phyloP scores from a whole-genome alignment of 164 flowering plant genomes.

The Paratinospora sagittata region DNA sequence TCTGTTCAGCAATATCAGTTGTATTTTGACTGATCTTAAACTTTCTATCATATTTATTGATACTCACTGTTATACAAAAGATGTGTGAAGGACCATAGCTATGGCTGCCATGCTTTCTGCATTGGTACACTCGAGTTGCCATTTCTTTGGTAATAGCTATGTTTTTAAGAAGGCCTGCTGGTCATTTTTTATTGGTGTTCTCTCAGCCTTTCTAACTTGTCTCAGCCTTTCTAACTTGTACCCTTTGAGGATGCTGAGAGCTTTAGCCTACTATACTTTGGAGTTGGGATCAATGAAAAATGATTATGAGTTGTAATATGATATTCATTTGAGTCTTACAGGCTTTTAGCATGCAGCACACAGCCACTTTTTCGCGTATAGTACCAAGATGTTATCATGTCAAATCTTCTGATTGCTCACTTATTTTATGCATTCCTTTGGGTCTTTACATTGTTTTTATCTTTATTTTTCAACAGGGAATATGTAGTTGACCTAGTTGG shows the following conservation, averaged over 20 bases:
- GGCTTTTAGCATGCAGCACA: neutral
- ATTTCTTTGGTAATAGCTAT: too few species aligned
- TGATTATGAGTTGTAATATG: neutral
- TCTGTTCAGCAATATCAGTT: neutral
- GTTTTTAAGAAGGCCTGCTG: too few species aligned
- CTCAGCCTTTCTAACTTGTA: too few species aligned
- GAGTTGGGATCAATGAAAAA: neutral
- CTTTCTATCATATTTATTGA: neutral
- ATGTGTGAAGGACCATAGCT: neutral
- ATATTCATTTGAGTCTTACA: neutral
- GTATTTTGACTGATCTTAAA: neutral
- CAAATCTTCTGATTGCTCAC: neutral
- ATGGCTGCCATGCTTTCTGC: too few species aligned
- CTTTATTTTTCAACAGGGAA: conserved; percentile 50
- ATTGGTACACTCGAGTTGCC: too few species aligned
- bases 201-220: too few species aligned
- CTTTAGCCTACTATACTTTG: neutral
- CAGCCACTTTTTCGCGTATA: neutral
- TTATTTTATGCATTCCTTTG: neutral
- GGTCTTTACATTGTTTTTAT: neutral
- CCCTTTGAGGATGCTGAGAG: neutral
- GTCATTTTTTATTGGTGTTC: too few species aligned
- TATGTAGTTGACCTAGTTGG: conserved; percentile 93
- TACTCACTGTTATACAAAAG: neutral
- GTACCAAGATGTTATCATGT: neutral